phyloP scores from a whole-genome alignment of 306 rosid genomes.

The Nissolia schottii region DNA sequence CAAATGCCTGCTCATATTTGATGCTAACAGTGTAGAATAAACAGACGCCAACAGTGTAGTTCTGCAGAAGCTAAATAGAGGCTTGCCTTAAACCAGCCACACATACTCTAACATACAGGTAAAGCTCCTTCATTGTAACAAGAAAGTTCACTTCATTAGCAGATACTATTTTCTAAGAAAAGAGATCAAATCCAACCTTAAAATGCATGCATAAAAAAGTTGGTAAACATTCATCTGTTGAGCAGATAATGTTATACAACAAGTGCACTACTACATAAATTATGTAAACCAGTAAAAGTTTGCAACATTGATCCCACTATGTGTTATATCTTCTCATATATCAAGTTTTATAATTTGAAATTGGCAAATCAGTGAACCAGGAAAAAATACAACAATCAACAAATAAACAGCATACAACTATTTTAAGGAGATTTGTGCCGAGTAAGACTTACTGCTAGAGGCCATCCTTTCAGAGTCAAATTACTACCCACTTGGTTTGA shows the following conservation, averaged over 20 bases:
- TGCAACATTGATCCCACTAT: background rate
- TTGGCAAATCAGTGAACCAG: conserved; percentile 2
- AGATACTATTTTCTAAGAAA: background rate
- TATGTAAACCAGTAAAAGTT: background rate
- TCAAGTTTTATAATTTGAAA: background rate
- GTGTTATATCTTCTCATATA: background rate
- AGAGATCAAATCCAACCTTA: background rate
- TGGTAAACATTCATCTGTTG: background rate
- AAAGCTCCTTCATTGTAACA: background rate
- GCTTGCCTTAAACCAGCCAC: background rate
- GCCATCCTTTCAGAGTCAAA: conserved; percentile 72
- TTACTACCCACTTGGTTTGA: conserved; percentile 51
- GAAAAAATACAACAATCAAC: background rate
- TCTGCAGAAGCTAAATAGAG: background rate
- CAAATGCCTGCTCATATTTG: background rate
- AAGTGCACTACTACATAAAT: background rate
- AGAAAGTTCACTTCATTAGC: background rate
- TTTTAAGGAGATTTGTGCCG: background rate
- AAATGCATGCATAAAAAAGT: background rate
- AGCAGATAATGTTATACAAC: background rate
- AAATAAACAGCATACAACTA: background rate
- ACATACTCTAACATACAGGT: background rate
- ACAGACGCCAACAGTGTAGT: background rate
- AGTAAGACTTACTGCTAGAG: conserved; percentile 52
- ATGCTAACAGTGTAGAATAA: background rate